Base-by-base conservation (phyloP, 805 yeast species). In the Spathaspora hagerdaliae region DNA sequence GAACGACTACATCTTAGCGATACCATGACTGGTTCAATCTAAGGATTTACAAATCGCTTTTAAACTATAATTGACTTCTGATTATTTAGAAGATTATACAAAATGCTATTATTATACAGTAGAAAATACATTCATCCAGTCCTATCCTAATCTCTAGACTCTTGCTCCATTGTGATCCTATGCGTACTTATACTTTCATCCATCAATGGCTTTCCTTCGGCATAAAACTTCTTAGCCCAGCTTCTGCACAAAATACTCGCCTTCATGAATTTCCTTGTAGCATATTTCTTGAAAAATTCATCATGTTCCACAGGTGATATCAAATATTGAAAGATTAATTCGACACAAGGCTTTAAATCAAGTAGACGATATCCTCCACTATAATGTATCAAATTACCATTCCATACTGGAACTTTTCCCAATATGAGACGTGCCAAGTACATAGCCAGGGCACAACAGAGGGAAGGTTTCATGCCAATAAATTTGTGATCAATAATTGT, bases 221-320 rank as follows among this genome's bases (percentile, higher is more conserved):
- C 58, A 37, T 67, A 66, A 44, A 77, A 67, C 56, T 81, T 77
- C 60, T 83, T 81, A 24, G 91, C 94, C 94, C 94, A 86, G 61
- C 85, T 86, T 61, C 92, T 78, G 51, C 94, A 84, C 46, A 85
- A 73, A 14, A 85, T 78, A 46, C 89, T 82, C 27, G 90, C 94
- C 65, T 88, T 87, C 85, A 94, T 80, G 61, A 84, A 90, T 63
- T 87, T 85, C 61, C 89, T 82, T 31, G 94, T 81, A 40, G 96
- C 92, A 62, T 94, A 94, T 68, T 94, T 94, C 61, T 86, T 87
- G 73, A 89, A 90, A 59, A 92, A 89, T 63, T 89, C 96, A 59
- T 88, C 96, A 67, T 91, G 96, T 47, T 81, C 83, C 43, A 90
- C 87, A 9, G 96, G 96, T 39, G 84, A 77, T 37, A 82, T 79